These are phyloP conservation scores for Botrytis paeoniae DNA, from an alignment of 2,329 filamentous ascomycete genomes.

Conservation along the genomic window DNA sequence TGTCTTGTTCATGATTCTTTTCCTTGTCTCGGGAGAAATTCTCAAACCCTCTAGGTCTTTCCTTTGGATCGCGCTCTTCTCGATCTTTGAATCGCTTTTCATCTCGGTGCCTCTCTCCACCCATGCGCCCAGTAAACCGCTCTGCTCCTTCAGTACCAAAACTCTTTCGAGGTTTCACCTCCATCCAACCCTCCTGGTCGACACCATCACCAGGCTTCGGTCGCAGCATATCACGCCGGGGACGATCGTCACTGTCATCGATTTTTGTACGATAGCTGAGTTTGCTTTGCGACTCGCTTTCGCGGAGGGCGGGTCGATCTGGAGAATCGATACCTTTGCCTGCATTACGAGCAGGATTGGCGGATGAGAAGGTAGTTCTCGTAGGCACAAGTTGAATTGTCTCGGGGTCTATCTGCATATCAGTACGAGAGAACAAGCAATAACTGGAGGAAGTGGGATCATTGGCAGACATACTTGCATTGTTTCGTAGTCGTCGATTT, in stretches of 20 bases:
- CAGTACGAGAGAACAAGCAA: slow-evolving; percentile 25
- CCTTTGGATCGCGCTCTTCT: slow-evolving; percentile 54
- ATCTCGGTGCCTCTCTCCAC: slow-evolving; percentile 45
- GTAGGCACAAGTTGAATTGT: slow-evolving; percentile 85
- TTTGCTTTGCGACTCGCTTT: slow-evolving; percentile 55
- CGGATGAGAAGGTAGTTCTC: slow-evolving; percentile 77
- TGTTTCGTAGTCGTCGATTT: slow-evolving; percentile 51
- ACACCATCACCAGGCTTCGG: slow-evolving; percentile 53
- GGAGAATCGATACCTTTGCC: slow-evolving; percentile 42
- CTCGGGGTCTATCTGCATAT: slow-evolving; percentile 56
- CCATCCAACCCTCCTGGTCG: slow-evolving; percentile 72
- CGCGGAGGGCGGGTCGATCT: slow-evolving; percentile 47
- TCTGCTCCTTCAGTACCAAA: slow-evolving; percentile 70
- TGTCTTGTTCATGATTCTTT: slow-evolving; percentile 45
- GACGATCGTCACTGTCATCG: slow-evolving; percentile 52
- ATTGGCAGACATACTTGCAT: slow-evolving; percentile 49
- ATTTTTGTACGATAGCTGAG: slow-evolving; percentile 57
- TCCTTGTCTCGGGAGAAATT: slow-evolving; percentile 50
- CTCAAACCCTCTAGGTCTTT: slow-evolving; percentile 51
- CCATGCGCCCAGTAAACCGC: slow-evolving; percentile 65
- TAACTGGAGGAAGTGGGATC: slow-evolving; percentile 15
- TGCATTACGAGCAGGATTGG: slow-evolving; percentile 54
- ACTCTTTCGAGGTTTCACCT: slow-evolving; percentile 70
- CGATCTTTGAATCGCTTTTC: slow-evolving; percentile 47
- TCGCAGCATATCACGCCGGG: slow-evolving; percentile 47